Evolutionary conservation across 169 alveolate species (phyloP).

Genomic region (Cystoisospora suis): DNA sequence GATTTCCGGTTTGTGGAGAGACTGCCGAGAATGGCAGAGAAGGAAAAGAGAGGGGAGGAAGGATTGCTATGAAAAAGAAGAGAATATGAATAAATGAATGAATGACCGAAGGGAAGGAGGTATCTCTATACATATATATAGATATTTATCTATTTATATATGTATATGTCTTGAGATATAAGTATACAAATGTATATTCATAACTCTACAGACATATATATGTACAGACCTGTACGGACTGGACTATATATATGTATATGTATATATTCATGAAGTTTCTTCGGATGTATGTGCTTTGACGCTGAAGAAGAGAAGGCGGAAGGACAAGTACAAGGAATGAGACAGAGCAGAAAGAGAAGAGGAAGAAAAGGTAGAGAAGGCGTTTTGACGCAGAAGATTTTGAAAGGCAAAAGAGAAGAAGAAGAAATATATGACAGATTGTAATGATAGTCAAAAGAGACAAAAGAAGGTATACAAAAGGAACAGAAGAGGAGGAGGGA

Average conservation of each 20-base stretch:
- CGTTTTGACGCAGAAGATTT: too few species aligned
- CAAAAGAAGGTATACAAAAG: too few species aligned
- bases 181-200: neutral
- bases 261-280: neutral
- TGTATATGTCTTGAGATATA: neutral
- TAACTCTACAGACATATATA: neutral
- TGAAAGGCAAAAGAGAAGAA: neutral
- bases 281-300: neutral
- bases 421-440: neutral
- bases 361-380: neutral
- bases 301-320: neutral
- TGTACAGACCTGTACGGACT: neutral
- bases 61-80: too few species aligned
- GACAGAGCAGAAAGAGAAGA: neutral
- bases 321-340: neutral
- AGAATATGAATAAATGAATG: neutral
- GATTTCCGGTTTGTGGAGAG: too few species aligned
- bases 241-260: too few species aligned
- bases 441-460: too few species aligned
- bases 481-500: too few species aligned
- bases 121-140: too few species aligned
- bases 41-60: too few species aligned
- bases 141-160: too few species aligned
- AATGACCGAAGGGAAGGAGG: neutral
- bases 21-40: too few species aligned